These are phyloP conservation scores for Solanum lycopersicoides DNA, from an alignment of 257 asterid species.

Conservation along the genomic window DNA sequence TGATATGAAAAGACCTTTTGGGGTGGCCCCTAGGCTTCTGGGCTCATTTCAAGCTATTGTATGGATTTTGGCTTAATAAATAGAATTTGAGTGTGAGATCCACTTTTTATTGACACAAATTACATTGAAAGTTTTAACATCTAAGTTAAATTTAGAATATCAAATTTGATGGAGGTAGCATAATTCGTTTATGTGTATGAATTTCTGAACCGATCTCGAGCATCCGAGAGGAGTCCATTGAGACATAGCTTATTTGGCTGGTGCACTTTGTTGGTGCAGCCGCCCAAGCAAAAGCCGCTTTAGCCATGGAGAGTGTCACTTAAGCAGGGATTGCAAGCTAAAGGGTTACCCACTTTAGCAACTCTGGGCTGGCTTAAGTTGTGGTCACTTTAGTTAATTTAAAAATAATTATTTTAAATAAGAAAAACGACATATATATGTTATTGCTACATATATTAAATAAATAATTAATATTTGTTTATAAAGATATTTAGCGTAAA, in stretches of 20 bases:
- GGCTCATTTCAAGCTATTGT: neutral
- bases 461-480: no score
- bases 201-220: no score
- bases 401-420: no score
- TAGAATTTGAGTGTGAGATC: no score
- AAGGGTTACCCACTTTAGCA: no score
- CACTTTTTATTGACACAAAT: neutral
- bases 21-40: neutral
- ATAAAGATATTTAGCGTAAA: no score
- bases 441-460: no score
- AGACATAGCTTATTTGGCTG: neutral
- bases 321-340: neutral
- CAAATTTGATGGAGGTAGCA: neutral
- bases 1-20: neutral
- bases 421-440: no score
- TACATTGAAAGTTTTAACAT: neutral
- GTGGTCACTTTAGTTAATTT: no score
- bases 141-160: neutral
- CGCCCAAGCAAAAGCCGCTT: neutral
- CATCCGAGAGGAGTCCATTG: no score
- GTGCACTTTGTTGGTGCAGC: neutral
- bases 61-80: neutral
- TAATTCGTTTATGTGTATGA: no score
- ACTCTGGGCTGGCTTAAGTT: no score
- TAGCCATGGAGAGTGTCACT: neutral